Evolutionary conservation across 2,329 filamentous ascomycete species (phyloP).

Genomic region (Calonectria multiphialidica): DNA sequence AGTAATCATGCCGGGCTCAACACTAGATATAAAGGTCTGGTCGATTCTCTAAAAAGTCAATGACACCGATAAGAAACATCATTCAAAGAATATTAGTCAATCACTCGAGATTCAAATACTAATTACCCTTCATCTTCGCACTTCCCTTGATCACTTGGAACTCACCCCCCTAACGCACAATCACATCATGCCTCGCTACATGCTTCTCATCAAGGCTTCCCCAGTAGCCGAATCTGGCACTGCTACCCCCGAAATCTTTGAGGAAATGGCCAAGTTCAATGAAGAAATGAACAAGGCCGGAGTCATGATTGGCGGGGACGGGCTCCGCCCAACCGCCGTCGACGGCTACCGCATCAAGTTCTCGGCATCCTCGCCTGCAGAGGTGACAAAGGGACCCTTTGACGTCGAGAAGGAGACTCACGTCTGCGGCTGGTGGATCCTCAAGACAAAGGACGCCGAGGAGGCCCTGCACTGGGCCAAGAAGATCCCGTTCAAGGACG

Average conservation of each 20-base stretch:
- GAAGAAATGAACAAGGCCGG: slow-evolving; percentile 42
- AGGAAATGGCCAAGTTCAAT: slow-evolving; percentile 44
- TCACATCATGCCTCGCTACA: slow-evolving; percentile 43
- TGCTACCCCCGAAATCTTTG: slow-evolving; percentile 34
- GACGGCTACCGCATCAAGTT: slow-evolving; percentile 45
- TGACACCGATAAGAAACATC: neutral
- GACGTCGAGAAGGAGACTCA: slow-evolving; percentile 40
- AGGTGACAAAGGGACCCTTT: slow-evolving; percentile 46
- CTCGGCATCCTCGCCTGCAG: slow-evolving; percentile 27
- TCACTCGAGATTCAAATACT: neutral
- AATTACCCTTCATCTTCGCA: neutral
- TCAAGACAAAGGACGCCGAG: slow-evolving; percentile 43
- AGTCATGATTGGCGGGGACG: slow-evolving; percentile 44
- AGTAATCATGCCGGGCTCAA: neutral
- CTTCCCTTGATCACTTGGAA: neutral
- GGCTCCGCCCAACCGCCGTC: slow-evolving; percentile 39
- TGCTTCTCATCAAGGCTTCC: slow-evolving; percentile 47
- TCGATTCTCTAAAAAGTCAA: neutral
- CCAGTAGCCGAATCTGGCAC: slow-evolving; percentile 37
- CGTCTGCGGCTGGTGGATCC: slow-evolving; percentile 48
- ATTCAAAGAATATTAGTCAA: neutral
- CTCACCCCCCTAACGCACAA: neutral
- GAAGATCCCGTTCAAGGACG: slow-evolving; percentile 41
- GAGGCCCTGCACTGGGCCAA: slow-evolving; percentile 48
- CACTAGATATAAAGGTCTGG: neutral